Base-by-base conservation (phyloP, 495 filamentous ascomycete species). In the Trichoderma reesei region DNA sequence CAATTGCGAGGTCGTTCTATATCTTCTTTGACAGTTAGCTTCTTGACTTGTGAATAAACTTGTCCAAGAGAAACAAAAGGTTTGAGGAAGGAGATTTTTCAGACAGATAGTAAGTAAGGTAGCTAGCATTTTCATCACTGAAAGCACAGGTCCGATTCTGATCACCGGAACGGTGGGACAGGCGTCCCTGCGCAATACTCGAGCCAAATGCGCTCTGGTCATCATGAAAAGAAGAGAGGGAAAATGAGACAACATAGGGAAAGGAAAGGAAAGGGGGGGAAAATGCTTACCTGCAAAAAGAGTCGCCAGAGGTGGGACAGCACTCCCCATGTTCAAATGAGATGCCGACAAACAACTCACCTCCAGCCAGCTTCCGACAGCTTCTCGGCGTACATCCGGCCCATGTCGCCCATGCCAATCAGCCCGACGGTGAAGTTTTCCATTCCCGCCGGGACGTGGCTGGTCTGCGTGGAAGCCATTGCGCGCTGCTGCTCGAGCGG, bases 191-290 rank as follows among this genome's bases (percentile, higher is more conserved):
- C 70, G 72, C 82, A 84, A 90, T 95, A 82, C 91, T 97, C 91
- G 90, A 97, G 92, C 92, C 92, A 97, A 97, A 97, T 97, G 92
- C 92, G 90, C 92, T 97, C 92, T 90, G 90, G 91, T 97, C 92
- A 97, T 96, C 92, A 93, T 92, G 72, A 65, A 68, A 67, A 65
- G 48, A 59, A 60, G 60, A 63, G 51, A 38, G 62, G 31, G 44
- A 39, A 39, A 39, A 39, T 5, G 37, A 34, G 31, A 41, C 60
- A 65, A 51, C 65, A 71, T n/a, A 69, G 67, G 70, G 68, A 41
- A 20, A 8, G 41, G 46, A 18, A 48, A 64, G 64, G 41, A 37
- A 61, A 56, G 46, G n/a, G n/a, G n/a, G n/a, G n/a, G 18, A 3
- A 11, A 18, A 34, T 66, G 67, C 68, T 70, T 62, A 73, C 70